phyloP scores from a whole-genome alignment of 2,329 filamentous ascomycete species.

The Nigrospora oryzae region DNA sequence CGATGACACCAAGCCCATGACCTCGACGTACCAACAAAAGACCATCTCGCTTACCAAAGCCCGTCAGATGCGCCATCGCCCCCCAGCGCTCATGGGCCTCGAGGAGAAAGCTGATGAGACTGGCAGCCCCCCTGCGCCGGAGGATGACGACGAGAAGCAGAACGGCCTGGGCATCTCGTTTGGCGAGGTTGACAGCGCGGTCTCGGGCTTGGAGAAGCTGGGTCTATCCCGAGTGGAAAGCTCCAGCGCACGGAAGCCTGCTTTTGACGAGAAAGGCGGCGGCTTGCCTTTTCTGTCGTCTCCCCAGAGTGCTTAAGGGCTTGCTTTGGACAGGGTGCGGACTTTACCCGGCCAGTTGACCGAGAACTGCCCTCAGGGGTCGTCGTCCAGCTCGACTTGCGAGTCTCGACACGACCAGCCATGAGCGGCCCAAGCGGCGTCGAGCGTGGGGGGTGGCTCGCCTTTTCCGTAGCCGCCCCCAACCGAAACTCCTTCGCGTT shows the following conservation, averaged over 20 bases:
- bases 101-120: conserved; percentile 34
- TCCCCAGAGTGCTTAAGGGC: conserved; percentile 18
- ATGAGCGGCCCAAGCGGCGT: no score
- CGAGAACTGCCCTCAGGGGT: background rate
- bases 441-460: no score
- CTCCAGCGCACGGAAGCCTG: conserved; percentile 18
- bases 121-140: conserved; percentile 5
- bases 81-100: conserved; percentile 76
- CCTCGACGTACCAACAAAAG: conserved; percentile 92
- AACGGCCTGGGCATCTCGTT: conserved; percentile 29
- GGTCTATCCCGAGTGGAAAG: conserved; percentile 22
- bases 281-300: conserved; percentile 13
- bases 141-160: conserved; percentile 20
- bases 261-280: conserved; percentile 22
- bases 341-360: no score
- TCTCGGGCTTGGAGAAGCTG: conserved; percentile 26
- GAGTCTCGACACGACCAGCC: no score
- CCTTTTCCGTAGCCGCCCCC: background rate
- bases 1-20: conserved; percentile 70
- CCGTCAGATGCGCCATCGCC: conserved; percentile 76
- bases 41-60: conserved; percentile 91
- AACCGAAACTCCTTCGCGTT: background rate
- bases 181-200: conserved; percentile 28
- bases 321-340: no score
- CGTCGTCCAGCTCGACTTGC: no score